phyloP scores from a whole-genome alignment of 208 protist genomes.

The Wallacemonas rigidus region DNA sequence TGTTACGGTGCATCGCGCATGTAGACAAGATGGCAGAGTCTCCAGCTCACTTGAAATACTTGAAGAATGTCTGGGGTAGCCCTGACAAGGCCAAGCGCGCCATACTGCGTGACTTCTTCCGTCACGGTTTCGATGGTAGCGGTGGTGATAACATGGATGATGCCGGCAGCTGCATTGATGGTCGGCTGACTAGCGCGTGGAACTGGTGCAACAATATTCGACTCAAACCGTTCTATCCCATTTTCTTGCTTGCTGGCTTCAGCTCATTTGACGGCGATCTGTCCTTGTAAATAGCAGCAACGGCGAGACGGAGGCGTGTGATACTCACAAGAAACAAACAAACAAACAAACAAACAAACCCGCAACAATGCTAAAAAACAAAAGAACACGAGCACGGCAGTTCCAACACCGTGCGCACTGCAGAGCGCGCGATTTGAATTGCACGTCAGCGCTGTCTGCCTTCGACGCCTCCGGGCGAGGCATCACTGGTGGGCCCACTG shows the following conservation, averaged over 20 bases:
- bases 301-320: no score
- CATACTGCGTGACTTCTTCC: constrained; percentile 96
- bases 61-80: constrained; percentile 80
- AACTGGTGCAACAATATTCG: constrained; percentile 97
- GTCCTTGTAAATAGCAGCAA: constrained; percentile 45
- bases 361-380: neutral
- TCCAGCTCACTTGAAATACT: constrained; percentile 66
- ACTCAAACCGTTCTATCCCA: constrained; percentile 94
- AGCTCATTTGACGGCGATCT: constrained; percentile 97
- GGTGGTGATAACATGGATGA: constrained; percentile 97
- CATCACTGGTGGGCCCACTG: no score
- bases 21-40: constrained; percentile 77
- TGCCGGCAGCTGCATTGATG: constrained; percentile 98
- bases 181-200: constrained; percentile 97
- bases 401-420: no score
- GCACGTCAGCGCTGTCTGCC: no score
- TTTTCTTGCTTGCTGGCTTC: constrained; percentile 96
- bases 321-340: neutral
- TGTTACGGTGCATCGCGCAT: constrained; percentile 85
- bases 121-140: constrained; percentile 95
- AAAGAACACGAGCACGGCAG: no score
- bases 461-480: no score
- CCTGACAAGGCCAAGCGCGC: constrained; percentile 63
- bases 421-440: no score
- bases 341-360: neutral